A percentile compares a stretch with the other conserved stretches of the same genome.
Conservation (phyloP, 192 early-diverging fungal species). For the Coemansia sp. region DNA sequence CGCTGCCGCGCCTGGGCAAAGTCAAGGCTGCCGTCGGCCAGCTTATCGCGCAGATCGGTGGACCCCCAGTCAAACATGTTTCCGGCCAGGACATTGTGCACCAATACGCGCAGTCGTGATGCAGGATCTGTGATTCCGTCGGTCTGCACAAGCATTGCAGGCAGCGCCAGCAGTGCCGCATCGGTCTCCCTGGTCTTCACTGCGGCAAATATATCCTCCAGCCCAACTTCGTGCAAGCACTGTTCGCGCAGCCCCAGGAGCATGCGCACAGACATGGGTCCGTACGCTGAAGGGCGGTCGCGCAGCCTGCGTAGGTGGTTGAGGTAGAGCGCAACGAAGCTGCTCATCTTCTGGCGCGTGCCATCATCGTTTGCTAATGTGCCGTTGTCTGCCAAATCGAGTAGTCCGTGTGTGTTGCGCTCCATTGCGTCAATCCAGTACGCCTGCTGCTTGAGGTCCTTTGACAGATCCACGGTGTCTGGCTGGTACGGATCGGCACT, state of each 20-base stretch:
- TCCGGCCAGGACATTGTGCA: conserved; percentile 73
- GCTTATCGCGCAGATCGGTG: conserved; percentile 58
- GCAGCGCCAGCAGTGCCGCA: conserved; percentile 59
- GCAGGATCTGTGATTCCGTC: conserved; percentile 44
- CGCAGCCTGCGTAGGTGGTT: conserved; percentile 64
- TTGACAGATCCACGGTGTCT: conserved; percentile 68
- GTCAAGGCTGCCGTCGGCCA: conserved; percentile 60
- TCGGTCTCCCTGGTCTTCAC: conserved; percentile 70
- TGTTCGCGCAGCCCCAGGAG: conserved; percentile 78
- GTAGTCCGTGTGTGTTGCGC: conserved; percentile 62
- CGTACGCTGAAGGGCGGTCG: conserved; percentile 71
- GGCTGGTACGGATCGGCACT: conserved; percentile 56
- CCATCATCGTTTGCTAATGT: conserved; percentile 21
- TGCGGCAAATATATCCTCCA: conserved; percentile 70
- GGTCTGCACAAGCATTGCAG: conserved; percentile 45
- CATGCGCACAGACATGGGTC: conserved; percentile 67
- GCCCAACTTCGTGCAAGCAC: conserved; percentile 78
- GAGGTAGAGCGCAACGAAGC: conserved; percentile 67
- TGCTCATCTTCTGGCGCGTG: conserved; percentile 7
- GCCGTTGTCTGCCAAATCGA: conserved; percentile 59
- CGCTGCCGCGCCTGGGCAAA: conserved; percentile 57
- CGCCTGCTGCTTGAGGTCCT: conserved; percentile 55
- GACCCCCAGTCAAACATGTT: conserved; percentile 90
- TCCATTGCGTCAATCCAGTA: conserved; percentile 81
- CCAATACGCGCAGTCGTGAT: conserved; percentile 46